Evolutionary conservation across 1,139 yeast species (phyloP), one percentile per base, ranked within the genome.

Genomic region (Suhomyces kunorum): DNA sequence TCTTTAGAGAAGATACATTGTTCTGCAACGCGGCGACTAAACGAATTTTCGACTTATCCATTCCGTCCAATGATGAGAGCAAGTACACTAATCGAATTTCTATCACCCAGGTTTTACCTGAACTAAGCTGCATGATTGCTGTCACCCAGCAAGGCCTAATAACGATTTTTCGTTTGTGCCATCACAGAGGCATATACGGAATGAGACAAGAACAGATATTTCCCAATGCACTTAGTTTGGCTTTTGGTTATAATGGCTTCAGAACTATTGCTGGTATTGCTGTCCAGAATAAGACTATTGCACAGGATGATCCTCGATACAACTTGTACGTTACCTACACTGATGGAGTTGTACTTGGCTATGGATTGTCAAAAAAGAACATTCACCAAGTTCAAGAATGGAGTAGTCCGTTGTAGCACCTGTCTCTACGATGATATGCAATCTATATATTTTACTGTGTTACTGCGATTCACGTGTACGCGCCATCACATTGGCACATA

Each of bases 131-230:
- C 27, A 63, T 76, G 15, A 60, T 81, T 5, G 78, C 73, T 0
- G 82, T 74, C 0, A 65, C 83, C 0, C 88, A 82, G 46, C 73
- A 74, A 37, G 88, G 89, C 0, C 56, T 74, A n/a, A 71, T 80
- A 5, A 59, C 82, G 1, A 59, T 83, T 0, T 71, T 81, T 60
- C 58, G 90, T 28, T 54, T 83, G 29, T 80, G 85, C 19, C 66
- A 70, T 36, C 71, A 71, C 52, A 58, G 81, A 20, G 87, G 87
- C 0, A 55, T 82, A 0, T 71, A 64, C 48, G 78, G 80, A 2
- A 66, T 83, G 71, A 61, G 89, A 31, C 86, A 81, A 48, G 90
- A 83, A 51, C 73, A 68, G 47, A 54, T 76, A 1, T 70, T 81
- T 37, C 80, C 81, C 5, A 68, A 74, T 49, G 67, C 67, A 8